These are phyloP conservation scores for Coemansia sp. DNA, from an alignment of 192 early-diverging fungal genomes.

Conservation along the genomic window DNA sequence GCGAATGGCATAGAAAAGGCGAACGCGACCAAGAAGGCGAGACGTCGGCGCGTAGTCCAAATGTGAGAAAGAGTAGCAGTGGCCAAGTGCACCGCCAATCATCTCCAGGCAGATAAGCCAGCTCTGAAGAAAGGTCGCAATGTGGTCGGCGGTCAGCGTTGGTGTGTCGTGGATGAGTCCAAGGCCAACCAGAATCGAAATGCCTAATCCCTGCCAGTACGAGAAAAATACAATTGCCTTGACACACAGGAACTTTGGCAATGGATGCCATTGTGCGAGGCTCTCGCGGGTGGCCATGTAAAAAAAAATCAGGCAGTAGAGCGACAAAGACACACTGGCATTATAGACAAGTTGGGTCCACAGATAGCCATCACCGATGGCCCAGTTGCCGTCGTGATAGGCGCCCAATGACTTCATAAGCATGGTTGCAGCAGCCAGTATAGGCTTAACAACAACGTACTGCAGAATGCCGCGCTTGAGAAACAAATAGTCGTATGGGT, in stretches of 20 bases:
- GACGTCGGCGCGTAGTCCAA: constrained; percentile 71
- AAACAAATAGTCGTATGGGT: constrained; percentile 83
- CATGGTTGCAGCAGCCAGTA: constrained; percentile 77
- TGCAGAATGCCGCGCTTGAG: constrained; percentile 92
- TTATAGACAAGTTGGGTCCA: constrained; percentile 86
- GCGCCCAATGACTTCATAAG: constrained; percentile 65
- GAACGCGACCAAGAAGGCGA: constrained; percentile 70
- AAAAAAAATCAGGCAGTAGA: constrained; percentile 88
- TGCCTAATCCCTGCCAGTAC: constrained; percentile 86
- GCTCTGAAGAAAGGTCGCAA: constrained; percentile 83
- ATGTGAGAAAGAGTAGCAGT: constrained; percentile 83
- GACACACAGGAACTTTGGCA: constrained; percentile 93
- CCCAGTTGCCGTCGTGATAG: constrained; percentile 83
- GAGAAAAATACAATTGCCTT: constrained; percentile 94
- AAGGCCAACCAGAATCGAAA: constrained; percentile 75
- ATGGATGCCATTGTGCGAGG: constrained; percentile 72
- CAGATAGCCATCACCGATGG: constrained; percentile 67
- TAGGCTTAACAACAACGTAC: constrained; percentile 87
- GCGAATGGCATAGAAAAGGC: constrained; percentile 71
- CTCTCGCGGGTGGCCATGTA: constrained; percentile 78
- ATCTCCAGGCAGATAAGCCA: constrained; percentile 91
- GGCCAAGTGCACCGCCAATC: constrained; percentile 74
- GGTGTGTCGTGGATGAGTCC: constrained; percentile 74
- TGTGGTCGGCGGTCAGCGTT: constrained; percentile 58
- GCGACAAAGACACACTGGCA: constrained; percentile 75